Evolutionary conservation across 169 alveolate species (phyloP), one percentile per base, ranked within the genome.

Genomic region (Prorocentrum cordatum): DNA sequence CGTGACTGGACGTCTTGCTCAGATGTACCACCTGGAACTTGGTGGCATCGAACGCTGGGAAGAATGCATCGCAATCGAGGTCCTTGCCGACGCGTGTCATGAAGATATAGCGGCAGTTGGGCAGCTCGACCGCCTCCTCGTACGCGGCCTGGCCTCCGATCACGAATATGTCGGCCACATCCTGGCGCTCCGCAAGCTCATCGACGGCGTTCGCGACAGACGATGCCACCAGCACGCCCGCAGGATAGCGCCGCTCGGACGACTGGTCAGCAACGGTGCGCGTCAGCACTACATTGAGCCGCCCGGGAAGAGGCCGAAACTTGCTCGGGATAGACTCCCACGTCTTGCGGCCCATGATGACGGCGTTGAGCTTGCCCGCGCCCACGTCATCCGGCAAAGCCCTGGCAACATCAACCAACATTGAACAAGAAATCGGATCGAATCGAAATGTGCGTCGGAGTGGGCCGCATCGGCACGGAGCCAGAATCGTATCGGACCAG

Each of bases 291-390:
- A 96, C 95, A 93, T 97, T 96, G 54, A 94, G 91, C 36, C 99
- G 90, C 67, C 95, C 93, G 26, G 92, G 86, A 16, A 98, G 93
- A 0, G 99, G 99, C 27, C 94, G 93, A 35, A 42, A 72, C 35
- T 86, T 83, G 62, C 88, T 92, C 1, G 98, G 99, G 31, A 96
- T 88, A 45, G 97, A 94, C 50, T 96, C 98, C 97, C 98, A 98
- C 32, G 99, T 97, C 66, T 94, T 96, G 83, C 98, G 95, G 0
- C 99, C 99, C 98, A 97, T 96, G 33, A 97, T 94, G 35, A 97
- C 96, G 29, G 97, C 97, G 90, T 97, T 96, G 64, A 58, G 73
- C 59, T 54, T 54, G 42, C 75, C 87, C 35, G 50, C 88, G 12
- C 27, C 62, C 77, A 66, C 42, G 50, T 33, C 77, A 33, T 5